phyloP scores from a whole-genome alignment of 768 basidiomycete genomes.

The Fomitopsis serialis region DNA sequence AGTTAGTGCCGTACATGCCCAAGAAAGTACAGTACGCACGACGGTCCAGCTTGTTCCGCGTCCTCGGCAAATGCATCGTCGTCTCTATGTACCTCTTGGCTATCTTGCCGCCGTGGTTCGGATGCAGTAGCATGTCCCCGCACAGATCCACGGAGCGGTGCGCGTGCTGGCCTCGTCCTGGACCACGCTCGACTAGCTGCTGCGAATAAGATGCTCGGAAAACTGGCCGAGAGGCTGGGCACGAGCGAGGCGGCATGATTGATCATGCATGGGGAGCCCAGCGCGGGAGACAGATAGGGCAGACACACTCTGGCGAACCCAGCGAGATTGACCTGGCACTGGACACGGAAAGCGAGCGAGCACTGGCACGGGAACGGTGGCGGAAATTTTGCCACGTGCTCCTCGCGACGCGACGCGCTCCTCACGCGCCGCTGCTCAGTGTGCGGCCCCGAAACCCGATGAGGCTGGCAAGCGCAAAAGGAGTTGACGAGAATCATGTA shows the following conservation, averaged over 20 bases:
- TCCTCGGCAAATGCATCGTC: background rate
- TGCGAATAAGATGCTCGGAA: conserved; percentile 38
- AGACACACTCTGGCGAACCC: background rate
- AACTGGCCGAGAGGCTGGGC: conserved; percentile 17
- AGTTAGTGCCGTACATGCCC: background rate
- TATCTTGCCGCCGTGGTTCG: too few relatives aligned
- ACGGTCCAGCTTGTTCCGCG: background rate
- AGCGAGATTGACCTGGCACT: background rate
- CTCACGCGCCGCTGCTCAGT: too few relatives aligned
- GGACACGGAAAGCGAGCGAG: background rate
- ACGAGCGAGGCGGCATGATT: conserved; percentile 31
- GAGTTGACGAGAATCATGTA: background rate
- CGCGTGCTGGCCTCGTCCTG: conserved; percentile 20
- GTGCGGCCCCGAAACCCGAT: too few relatives aligned
- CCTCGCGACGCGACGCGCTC: background rate
- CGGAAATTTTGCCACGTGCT: conserved; percentile 16
- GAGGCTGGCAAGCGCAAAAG: background rate
- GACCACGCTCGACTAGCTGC: conserved; percentile 46
- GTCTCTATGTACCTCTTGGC: background rate
- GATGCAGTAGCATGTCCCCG: background rate
- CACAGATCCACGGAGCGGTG: conserved; percentile 11
- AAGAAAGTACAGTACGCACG: background rate
- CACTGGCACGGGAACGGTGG: background rate
- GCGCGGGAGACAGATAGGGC: background rate
- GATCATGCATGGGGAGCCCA: conserved; percentile 34